phyloP scores from a whole-genome alignment of 2,329 filamentous ascomycete species.

The Fusarium euwallaceae region DNA sequence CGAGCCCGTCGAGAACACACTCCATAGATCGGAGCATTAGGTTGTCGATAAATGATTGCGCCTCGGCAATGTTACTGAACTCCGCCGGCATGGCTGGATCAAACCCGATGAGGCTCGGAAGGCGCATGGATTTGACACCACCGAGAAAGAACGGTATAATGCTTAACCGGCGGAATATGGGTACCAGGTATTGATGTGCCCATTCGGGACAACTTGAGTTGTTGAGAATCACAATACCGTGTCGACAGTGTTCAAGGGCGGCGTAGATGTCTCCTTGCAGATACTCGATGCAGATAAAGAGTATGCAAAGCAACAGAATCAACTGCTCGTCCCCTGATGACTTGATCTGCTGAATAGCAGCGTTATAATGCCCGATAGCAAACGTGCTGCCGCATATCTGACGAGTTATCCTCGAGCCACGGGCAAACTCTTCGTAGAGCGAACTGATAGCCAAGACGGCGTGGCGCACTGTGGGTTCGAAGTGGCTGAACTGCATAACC shows the following conservation, averaged over 20 bases:
- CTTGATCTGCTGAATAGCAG: conserved; percentile 25
- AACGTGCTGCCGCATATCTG: conserved; percentile 18
- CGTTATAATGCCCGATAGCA: conserved; percentile 24
- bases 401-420: background rate
- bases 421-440: conserved; percentile 24
- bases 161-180: conserved; percentile 25
- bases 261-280: conserved; percentile 24
- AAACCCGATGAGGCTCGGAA: background rate
- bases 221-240: conserved; percentile 13
- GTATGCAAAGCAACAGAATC: conserved; percentile 24
- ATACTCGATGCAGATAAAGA: conserved; percentile 32
- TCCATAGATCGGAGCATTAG: background rate
- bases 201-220: background rate
- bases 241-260: conserved; percentile 15
- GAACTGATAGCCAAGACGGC: conserved; percentile 31
- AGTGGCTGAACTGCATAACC: conserved; percentile 38
- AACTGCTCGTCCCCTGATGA: background rate
- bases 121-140: background rate
- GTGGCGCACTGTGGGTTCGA: conserved; percentile 23
- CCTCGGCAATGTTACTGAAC: background rate
- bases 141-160: conserved; percentile 22
- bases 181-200: conserved; percentile 13
- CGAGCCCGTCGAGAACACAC: background rate
- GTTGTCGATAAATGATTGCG: background rate
- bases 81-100: background rate